Base-by-base conservation (phyloP, 1,284 basidiomycete genomes). In the Cerioporus squamosus region DNA sequence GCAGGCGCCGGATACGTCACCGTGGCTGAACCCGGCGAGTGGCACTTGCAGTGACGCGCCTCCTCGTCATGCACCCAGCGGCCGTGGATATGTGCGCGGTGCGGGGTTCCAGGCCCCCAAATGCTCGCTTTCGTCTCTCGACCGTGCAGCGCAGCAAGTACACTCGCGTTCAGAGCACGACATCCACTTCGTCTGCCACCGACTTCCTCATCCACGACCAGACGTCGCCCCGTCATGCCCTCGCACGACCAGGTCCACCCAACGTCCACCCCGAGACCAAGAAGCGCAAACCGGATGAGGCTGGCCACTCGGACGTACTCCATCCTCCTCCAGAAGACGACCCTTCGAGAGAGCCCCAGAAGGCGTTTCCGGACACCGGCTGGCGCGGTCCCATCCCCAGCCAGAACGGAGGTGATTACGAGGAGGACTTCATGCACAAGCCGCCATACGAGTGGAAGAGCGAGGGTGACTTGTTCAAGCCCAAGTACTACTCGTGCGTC, bases 391-490 rank as follows among this genome's bases (percentile, higher is more conserved):
- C 63, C 17, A 66, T 72, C 17, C 72, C 72, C 12, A 74, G 71
- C 42, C 49, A 60, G 18, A 9, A 70, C 1, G 72, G 73, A 8
- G 70, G 72, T 14, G 61, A 67, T 31, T 23, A 33, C 17, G 74
- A 75, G 51, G 43, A 46, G 10, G 68, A 73, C 42, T 75, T 69
- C 57, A 57, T 73, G 63, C 60, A 66, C 53, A 72, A 74, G 60
- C 73, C 72, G 10, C 73, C 74, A 7, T 74, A 75, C 42, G 52
- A 47, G 4, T 75, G 72, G 71, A 64, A 61, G 31, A 68, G 68
- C 36, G 65, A 67, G 22, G 66, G 64, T 0, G 65, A 68, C 24
- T 55, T 65, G 45, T 74, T 76, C 63, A 51, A 63, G 46, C 60
- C 66, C 1, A 70, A 70, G 44, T 72, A 75, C 44, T 61, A 38